Conservation (phyloP, 371 early-diverging fungal genomes). For the Basidiobolus meristosporus region DNA sequence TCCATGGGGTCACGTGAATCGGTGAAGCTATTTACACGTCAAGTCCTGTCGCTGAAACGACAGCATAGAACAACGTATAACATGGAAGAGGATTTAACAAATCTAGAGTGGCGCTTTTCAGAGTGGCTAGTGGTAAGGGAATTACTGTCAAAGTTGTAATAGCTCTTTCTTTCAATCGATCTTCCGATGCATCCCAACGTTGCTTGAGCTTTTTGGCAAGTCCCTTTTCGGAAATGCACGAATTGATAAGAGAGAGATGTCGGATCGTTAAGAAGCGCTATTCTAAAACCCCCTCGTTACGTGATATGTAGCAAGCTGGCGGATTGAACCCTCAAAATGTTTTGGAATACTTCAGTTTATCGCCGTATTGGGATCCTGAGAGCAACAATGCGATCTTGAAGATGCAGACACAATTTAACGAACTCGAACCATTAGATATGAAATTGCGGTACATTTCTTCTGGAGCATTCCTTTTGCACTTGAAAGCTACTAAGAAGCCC, state of each 20-base stretch:
- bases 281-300: not conserved
- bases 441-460: slow-evolving; percentile 29
- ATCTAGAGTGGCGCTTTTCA: slow-evolving; percentile 32
- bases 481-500: not conserved
- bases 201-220: not conserved
- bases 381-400: slow-evolving; percentile 88
- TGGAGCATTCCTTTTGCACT: not conserved
- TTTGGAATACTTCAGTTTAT: slow-evolving; percentile 84
- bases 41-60: too few species aligned
- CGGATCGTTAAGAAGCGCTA: not conserved
- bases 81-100: slow-evolving; percentile 23
- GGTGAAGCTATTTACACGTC: too few species aligned
- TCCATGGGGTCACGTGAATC: too few species aligned
- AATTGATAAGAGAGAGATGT: not conserved
- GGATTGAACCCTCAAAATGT: slow-evolving; percentile 66
- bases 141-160: not conserved
- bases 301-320: slow-evolving; percentile 24
- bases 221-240: too few species aligned
- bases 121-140: slow-evolving; percentile 23
- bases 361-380: slow-evolving; percentile 91
- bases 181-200: not conserved
- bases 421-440: slow-evolving; percentile 37
- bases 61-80: too few species aligned
- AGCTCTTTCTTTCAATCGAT: not conserved
- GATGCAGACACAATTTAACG: slow-evolving; percentile 96